Evolutionary conservation across 176 grass and related monocot species (phyloP), one percentile per base, ranked within the genome.

Genomic region (Aechmea fasciata): DNA sequence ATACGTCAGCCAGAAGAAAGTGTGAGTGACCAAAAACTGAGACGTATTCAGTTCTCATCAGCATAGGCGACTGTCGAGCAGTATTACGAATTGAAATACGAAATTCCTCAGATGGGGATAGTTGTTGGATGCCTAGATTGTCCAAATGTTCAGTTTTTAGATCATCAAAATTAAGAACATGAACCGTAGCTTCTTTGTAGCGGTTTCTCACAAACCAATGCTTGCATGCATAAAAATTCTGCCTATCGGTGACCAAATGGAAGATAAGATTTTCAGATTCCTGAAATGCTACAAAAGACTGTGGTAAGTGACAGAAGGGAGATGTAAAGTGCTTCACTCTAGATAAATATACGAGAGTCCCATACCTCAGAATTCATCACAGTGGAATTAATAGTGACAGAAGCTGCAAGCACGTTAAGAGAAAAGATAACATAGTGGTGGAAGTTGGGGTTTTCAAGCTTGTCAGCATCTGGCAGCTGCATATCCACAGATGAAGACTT

Each of bases 21-120:
- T 93, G 79, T 51, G 94, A 99, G 73, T 84, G 87, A 28, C 89
- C 82, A 63, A 99, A 99, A 66, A 83, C 52, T 49, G 89, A 93
- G 52, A 99, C 68, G 70, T 99, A 99, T 25, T 90, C 82, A 23
- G 86, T 93, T 79, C 71, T 87, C 70, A 85, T 82, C 71, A 8
- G 64, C 17, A 78, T 59, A 52, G 67, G 52, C 13, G 47, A 13
- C 24, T 12, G 25, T 68, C 28, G 47, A 73, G 51, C 26, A 73
- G 51, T 71, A 62, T 87, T 65, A 70, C 20, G 69, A 71, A 72
- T 70, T 9, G 85, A 80, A 52, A 99, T 66, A 76, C 89, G 84
- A 41, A 84, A 90, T 73, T 99, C 89, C 69, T 93, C 94, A 28
- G 89, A 69, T 29, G 87, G 77, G 41, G 80, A 80, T 63, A 99